phyloP scores from a whole-genome alignment of 495 filamentous ascomycete species.

The Penicillium atrosanguineum region DNA sequence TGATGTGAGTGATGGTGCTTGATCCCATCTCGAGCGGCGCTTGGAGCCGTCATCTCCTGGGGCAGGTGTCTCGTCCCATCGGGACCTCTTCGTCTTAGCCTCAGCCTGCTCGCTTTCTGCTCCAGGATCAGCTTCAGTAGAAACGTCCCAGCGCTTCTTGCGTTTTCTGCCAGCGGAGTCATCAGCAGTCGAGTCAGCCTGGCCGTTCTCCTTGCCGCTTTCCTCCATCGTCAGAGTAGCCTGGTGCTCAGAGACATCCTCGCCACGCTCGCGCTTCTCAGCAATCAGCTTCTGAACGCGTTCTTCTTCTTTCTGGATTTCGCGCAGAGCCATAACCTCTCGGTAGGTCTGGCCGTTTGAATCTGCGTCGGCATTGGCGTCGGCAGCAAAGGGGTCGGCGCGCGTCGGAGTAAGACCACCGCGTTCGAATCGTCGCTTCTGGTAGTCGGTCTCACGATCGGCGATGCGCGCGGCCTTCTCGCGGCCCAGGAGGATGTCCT shows the following conservation, averaged over 20 bases:
- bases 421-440: constrained; percentile 89
- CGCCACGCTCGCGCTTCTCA: constrained; percentile 66
- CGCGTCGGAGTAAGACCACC: constrained; percentile 77
- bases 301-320: constrained; percentile 93
- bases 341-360: constrained; percentile 77
- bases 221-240: constrained; percentile 67
- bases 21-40: constrained; percentile 83
- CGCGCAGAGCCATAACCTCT: constrained; percentile 86
- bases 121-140: constrained; percentile 46
- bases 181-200: constrained; percentile 65
- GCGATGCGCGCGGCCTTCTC: constrained; percentile 88
- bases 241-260: constrained; percentile 59
- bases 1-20: constrained; percentile 59
- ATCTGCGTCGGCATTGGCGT: constrained; percentile 63
- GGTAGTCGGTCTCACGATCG: constrained; percentile 94
- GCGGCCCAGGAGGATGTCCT: constrained; percentile 81
- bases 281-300: constrained; percentile 78
- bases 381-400: constrained; percentile 83
- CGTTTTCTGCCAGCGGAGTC: constrained; percentile 66
- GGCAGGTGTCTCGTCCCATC: constrained; percentile 87
- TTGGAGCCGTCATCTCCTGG: constrained; percentile 60
- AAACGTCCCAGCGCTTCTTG: constrained; percentile 92
- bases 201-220: constrained; percentile 66
- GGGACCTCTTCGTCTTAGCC: constrained; percentile 69
- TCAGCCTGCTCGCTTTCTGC: constrained; percentile 40